phyloP scores from a whole-genome alignment of 805 yeast genomes.

The Sugiyamaella boreocaroliniensis region DNA sequence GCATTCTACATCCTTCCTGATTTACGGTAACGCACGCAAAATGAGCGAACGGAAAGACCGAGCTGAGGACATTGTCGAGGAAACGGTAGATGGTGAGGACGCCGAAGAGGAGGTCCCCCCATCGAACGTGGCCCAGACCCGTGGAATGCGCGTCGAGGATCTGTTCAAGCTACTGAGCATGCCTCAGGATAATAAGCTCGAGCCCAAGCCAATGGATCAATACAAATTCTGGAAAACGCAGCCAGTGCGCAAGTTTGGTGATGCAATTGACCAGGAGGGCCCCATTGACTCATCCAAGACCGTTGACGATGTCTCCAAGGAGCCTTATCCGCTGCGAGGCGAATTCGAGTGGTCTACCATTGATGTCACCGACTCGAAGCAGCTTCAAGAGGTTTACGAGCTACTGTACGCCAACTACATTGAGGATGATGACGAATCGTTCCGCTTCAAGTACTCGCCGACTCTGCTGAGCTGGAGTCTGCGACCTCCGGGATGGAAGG shows the following conservation, averaged over 20 bases:
- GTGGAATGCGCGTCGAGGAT: constrained; percentile 22
- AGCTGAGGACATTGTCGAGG: neutral
- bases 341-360: constrained; percentile 89
- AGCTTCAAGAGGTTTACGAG: constrained; percentile 71
- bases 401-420: constrained; percentile 85
- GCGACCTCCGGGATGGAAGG: constrained; percentile 85
- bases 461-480: constrained; percentile 89
- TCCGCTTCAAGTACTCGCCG: constrained; percentile 81
- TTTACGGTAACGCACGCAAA: neutral
- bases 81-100: neutral
- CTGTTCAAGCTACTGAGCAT: constrained; percentile 13
- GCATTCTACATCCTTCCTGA: neutral
- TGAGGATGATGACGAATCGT: constrained; percentile 87
- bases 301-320: constrained; percentile 62
- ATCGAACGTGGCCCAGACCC: constrained; percentile 8
- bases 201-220: constrained; percentile 59
- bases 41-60: neutral
- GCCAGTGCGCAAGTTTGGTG: constrained; percentile 80
- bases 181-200: constrained; percentile 9
- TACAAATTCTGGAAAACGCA: constrained; percentile 98
- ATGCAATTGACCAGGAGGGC: constrained; percentile 60
- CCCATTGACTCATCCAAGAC: constrained; percentile 67
- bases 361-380: constrained; percentile 48
- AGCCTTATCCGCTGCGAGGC: constrained; percentile 61
- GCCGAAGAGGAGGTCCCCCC: neutral